Conservation (phyloP, 768 basidiomycete genomes). For the Asterophora parasitica region DNA sequence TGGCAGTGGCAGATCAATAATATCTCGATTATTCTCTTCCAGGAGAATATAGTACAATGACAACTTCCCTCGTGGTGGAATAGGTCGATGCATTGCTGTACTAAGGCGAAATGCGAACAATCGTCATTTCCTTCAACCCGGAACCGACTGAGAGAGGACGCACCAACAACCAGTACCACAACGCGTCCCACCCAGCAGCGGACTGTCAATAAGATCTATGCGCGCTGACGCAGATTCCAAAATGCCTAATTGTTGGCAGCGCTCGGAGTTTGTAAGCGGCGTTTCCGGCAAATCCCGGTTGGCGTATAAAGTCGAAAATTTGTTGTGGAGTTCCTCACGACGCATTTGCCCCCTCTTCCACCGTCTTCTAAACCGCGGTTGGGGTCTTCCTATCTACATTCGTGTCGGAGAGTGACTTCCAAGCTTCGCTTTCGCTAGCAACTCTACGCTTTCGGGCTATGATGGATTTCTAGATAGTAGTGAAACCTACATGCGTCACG, state of each 20-base stretch:
- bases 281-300: constrained; percentile 11
- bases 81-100: too few species aligned
- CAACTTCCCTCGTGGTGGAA: too few species aligned
- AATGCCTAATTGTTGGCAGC: too few species aligned
- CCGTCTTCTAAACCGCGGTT: constrained; percentile 24
- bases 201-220: too few species aligned
- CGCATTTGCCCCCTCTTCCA: constrained; percentile 20
- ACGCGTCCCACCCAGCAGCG: constrained; percentile 63
- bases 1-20: too few species aligned
- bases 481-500: constrained; percentile 47
- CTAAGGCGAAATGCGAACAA: too few species aligned
- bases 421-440: constrained; percentile 75
- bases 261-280: neutral
- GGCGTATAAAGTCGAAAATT: constrained; percentile 1
- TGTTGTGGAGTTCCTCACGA: neutral
- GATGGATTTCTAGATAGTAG: constrained; percentile 77
- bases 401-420: constrained; percentile 41
- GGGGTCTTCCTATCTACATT: constrained; percentile 25
- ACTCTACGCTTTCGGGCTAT: constrained; percentile 56
- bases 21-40: too few species aligned
- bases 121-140: neutral
- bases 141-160: neutral
- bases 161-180: constrained; percentile 61
- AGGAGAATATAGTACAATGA: too few species aligned
- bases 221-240: too few species aligned